Evolutionary conservation across 768 basidiomycete genomes (phyloP).

Genomic region (Lyophyllum decastes): DNA sequence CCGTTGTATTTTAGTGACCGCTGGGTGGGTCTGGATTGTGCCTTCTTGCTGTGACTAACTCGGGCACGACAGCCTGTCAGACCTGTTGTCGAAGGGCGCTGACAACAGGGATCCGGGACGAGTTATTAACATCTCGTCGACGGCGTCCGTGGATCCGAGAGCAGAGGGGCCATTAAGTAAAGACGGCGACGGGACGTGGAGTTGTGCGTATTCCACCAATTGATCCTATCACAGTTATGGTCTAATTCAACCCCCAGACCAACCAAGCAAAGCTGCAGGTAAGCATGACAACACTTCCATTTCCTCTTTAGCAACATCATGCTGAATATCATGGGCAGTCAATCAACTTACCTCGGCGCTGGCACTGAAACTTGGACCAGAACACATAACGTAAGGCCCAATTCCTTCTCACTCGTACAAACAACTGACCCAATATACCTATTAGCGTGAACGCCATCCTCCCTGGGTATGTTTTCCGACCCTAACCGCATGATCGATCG

Average conservation of each 20-base stretch:
- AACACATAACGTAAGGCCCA: conserved; percentile 65
- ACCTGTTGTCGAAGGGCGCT: conserved; percentile 66
- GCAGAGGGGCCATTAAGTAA: conserved; percentile 53
- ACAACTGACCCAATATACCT: not conserved
- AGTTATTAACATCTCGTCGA: conserved; percentile 84
- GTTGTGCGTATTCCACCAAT: conserved; percentile 56
- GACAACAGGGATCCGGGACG: conserved; percentile 66
- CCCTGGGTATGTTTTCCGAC: conserved; percentile 56
- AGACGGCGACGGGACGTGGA: conserved; percentile 70
- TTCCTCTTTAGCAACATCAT: not conserved
- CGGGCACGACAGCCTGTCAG: conserved; percentile 44
- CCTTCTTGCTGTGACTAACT: not conserved
- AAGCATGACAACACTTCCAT: conserved; percentile 1
- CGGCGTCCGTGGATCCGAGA: conserved; percentile 53
- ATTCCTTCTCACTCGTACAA: not conserved
- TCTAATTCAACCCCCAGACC: conserved; percentile 44
- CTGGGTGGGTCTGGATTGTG: conserved; percentile 35
- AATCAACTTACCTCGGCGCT: conserved; percentile 80
- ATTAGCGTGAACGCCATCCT: conserved; percentile 82
- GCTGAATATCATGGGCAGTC: conserved; percentile 33
- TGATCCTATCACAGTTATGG: not conserved
- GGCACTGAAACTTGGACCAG: conserved; percentile 61
- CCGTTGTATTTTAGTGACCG: conserved; percentile 43
- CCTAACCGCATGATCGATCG: not conserved
- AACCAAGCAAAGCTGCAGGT: conserved; percentile 84